Conservation (phyloP, 2,329 filamentous ascomycete species). For the Sarocladiaceae sp. region DNA sequence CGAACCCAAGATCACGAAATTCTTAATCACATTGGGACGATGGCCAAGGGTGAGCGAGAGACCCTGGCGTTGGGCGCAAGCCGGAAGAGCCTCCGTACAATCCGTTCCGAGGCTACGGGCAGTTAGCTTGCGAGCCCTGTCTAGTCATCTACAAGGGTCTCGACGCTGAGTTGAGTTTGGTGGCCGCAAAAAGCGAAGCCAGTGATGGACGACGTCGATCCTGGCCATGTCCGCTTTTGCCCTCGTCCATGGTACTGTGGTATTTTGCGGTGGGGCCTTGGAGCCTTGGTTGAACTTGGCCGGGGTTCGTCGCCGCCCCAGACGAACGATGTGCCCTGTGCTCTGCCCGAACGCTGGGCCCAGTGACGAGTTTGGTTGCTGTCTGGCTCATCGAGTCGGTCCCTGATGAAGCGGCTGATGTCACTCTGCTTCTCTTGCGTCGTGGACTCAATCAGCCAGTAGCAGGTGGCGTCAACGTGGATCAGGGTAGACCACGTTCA, state of each 20-base stretch:
- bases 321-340: background rate
- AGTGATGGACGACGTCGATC: background rate
- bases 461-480: background rate
- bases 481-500: background rate
- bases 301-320: background rate
- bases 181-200: background rate
- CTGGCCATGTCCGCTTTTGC: background rate
- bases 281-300: background rate
- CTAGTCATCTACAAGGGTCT: background rate
- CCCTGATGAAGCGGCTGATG: background rate
- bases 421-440: background rate
- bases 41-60: slow-evolving; percentile 2
- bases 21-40: background rate
- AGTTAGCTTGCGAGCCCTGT: background rate
- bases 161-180: slow-evolving; percentile 5
- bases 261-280: background rate
- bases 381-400: background rate
- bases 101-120: slow-evolving; percentile 9
- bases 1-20: background rate
- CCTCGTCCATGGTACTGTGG: background rate
- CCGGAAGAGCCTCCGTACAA: slow-evolving; percentile 4
- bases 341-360: background rate
- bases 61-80: background rate
- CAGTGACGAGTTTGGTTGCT: background rate
- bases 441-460: background rate